A percentile compares a stretch with the other conserved stretches of the same genome.
These are phyloP conservation scores for Hordeum pubiflorum DNA, from an alignment of 202 grass and related monocot genomes.

Conservation along the genomic window DNA sequence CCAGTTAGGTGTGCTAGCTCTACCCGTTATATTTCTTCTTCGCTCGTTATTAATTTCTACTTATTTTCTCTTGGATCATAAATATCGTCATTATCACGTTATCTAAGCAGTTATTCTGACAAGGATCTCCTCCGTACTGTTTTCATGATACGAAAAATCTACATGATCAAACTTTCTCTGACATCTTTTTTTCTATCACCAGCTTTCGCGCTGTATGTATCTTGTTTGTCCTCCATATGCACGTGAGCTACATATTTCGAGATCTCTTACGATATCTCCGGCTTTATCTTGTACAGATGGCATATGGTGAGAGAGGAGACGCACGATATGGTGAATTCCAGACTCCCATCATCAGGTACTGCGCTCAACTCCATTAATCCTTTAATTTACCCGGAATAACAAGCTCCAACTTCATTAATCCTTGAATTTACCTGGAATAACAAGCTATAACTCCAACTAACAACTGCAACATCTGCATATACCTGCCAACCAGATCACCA, in stretches of 20 bases:
- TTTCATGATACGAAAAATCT: neutral
- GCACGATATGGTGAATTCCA: conserved; percentile 35
- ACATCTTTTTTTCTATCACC: neutral
- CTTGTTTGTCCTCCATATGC: conserved; percentile 5
- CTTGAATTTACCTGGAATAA: neutral
- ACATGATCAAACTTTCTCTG: neutral
- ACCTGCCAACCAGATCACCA: conserved; percentile 33
- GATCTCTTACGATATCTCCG: conserved; percentile 3
- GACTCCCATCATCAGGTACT: conserved; percentile 43
- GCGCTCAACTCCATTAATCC: neutral
- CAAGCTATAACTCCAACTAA: conserved; percentile 17
- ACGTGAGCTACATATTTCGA: neutral
- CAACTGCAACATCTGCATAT: neutral
- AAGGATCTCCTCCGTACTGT: neutral
- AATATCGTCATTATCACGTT: neutral
- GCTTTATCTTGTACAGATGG: conserved; percentile 30
- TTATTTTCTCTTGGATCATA: neutral
- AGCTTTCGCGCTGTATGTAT: neutral
- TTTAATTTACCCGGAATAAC: neutral
- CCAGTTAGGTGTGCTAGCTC: neutral
- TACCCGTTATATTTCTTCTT: neutral
- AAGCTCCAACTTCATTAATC: neutral
- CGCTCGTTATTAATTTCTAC: neutral
- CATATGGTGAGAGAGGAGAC: conserved; percentile 45
- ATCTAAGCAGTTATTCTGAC: neutral